Conservation (phyloP, 164 flowering plant genomes). For the Magnolia sinica region DNA sequence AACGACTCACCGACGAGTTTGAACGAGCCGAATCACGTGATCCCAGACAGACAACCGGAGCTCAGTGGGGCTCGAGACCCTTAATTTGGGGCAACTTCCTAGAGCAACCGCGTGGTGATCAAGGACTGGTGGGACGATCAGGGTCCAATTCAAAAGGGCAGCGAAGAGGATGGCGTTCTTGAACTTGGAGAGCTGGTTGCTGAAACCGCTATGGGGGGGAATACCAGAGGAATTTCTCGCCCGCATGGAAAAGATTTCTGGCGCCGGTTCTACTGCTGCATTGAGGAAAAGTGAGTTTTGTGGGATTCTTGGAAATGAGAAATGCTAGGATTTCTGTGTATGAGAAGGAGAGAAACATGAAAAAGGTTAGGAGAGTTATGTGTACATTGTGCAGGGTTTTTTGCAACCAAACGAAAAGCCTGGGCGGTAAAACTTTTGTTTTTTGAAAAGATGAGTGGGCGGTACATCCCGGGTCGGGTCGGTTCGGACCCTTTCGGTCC, state of each 20-base stretch:
- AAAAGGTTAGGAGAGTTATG: slow-evolving; percentile 12
- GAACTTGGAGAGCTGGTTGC: slow-evolving; percentile 88
- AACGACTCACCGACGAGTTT: slow-evolving; percentile 41
- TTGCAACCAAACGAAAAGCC: no score
- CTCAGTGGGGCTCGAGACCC: slow-evolving; percentile 60
- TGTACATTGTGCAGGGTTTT: no score
- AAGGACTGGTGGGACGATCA: slow-evolving; percentile 79
- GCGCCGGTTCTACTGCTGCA: slow-evolving; percentile 6
- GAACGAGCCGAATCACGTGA: slow-evolving; percentile 55
- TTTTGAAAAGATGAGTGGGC: no score
- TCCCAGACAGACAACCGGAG: slow-evolving; percentile 69
- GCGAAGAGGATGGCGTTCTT: slow-evolving; percentile 74
- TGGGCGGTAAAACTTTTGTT: no score
- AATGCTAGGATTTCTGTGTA: slow-evolving; percentile 17
- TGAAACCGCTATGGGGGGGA: slow-evolving; percentile 98
- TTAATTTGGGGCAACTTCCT: slow-evolving; percentile 90
- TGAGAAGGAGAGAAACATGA: slow-evolving; percentile 29
- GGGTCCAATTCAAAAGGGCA: slow-evolving; percentile 71
- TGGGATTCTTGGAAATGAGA: slow-evolving; percentile 13
- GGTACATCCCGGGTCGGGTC: no score
- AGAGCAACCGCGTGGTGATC: slow-evolving; percentile 94
- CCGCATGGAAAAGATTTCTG: slow-evolving; percentile 5
- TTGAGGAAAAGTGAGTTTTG: slow-evolving; percentile 14
- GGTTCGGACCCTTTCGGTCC: no score
- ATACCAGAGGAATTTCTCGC: slow-evolving; percentile 60